These are phyloP conservation scores for Volvox africanus DNA, from an alignment of 139 green algal genomes.

Conservation along the genomic window DNA sequence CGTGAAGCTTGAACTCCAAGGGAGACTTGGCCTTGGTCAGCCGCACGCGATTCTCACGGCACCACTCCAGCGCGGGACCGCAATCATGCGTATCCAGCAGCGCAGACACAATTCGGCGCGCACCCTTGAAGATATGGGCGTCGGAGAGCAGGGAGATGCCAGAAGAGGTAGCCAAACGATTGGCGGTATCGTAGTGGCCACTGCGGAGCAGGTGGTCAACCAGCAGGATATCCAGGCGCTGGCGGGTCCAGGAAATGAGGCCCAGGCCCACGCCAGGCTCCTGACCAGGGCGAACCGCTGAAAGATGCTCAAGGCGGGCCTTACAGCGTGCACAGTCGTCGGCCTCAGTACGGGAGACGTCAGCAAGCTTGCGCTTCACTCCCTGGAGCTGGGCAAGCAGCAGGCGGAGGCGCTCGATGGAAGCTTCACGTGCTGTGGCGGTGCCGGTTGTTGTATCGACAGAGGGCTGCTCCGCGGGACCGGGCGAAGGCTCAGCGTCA, in stretches of 20 bases:
- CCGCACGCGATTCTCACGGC: slow-evolving; percentile 70
- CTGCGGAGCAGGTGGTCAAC: slow-evolving; percentile 86
- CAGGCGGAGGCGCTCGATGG: slow-evolving; percentile 58
- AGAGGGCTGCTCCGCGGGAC: not conserved
- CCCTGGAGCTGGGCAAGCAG: slow-evolving; percentile 67
- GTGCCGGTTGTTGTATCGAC: not conserved
- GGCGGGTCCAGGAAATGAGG: slow-evolving; percentile 75
- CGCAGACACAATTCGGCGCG: slow-evolving; percentile 68
- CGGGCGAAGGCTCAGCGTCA: not conserved
- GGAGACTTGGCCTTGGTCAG: slow-evolving; percentile 85
- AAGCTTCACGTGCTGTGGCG: not conserved
- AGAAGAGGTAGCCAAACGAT: slow-evolving; percentile 41
- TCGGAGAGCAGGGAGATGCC: slow-evolving; percentile 79
- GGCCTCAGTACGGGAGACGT: slow-evolving; percentile 65
- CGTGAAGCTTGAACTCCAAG: slow-evolving; percentile 91
- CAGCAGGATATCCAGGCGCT: slow-evolving; percentile 79
- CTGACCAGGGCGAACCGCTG: not conserved
- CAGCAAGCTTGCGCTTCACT: slow-evolving; percentile 85
- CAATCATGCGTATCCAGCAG: slow-evolving; percentile 76
- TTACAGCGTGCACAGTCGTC: slow-evolving; percentile 74
- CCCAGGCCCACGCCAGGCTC: slow-evolving; percentile 7
- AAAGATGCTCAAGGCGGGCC: slow-evolving; percentile 77
- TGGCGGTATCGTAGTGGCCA: slow-evolving; percentile 69
- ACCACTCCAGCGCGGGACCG: slow-evolving; percentile 83
- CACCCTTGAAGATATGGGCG: slow-evolving; percentile 81